Base-by-base conservation (phyloP, 2,329 filamentous ascomycete species). In the Diaporthe citriasiana region DNA sequence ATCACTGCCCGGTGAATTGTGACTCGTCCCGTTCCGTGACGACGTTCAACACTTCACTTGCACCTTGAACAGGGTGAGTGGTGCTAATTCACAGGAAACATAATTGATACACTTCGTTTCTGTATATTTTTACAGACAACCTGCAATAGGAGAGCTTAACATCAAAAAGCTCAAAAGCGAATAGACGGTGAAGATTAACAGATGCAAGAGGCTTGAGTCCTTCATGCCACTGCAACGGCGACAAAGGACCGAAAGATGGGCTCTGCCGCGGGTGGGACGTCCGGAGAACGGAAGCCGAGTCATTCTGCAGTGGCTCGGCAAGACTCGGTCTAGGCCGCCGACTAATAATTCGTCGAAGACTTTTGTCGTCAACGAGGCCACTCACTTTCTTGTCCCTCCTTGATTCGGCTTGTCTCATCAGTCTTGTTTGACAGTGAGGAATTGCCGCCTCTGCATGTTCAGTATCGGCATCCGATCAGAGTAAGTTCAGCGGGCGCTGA, bases 261-360 rank as follows among this genome's bases (percentile, higher is more conserved):
- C 47, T 66, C 27, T 66, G 60, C 50, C 42, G 63, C 63, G 63
- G 63, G 17, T 51, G 40, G 9, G 27, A 53, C 15, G 33, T 25
- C 56, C 70, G 69, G 56, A 30, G 57, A 5, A 42, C 69, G 69
- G 69, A 51, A 38, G 57, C 70, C 70, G 70, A 71, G 70, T 71
- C 70, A 71, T 71, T 71, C 47, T 55, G 47, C 70, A 53, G 38
- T 15, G 57, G 50, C 60, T 66, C 70, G 70, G 70, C 70, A 53
- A 63, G 56, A 71, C 47, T 63, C 56, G 70, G 70, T 19, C 69
- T 45, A 63, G 56, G n/a, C 35, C 27, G 45, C 35, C 70, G 56
- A 63, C n/a, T 38, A 42, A 22, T 25, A 42, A 42, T 30, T 17
- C 13, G 27, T 45, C 56, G 47, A 63, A 71, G 57, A 65, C 47